A percentile compares a stretch with the other conserved stretches of the same genome.
Evolutionary conservation across 495 filamentous ascomycete species (phyloP).

Genomic region (Patellaria atrata): DNA sequence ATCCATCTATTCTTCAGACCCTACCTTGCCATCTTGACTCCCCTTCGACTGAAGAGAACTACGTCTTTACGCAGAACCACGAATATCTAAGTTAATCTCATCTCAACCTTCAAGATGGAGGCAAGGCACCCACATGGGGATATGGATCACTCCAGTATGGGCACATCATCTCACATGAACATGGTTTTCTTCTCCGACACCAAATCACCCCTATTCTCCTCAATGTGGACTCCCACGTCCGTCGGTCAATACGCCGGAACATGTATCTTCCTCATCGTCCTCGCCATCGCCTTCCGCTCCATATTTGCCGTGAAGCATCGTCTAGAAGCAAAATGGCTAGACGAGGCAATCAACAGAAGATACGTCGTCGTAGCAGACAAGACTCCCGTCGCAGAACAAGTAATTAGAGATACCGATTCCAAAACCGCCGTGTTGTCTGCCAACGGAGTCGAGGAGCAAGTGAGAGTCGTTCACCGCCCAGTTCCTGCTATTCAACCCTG

Average conservation of each 20-base stretch:
- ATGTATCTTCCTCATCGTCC: slow-evolving; percentile 71
- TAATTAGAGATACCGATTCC: slow-evolving; percentile 35
- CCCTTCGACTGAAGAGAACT: no score
- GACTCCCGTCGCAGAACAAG: slow-evolving; percentile 37
- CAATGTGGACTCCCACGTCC: slow-evolving; percentile 53
- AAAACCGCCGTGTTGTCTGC: slow-evolving; percentile 44
- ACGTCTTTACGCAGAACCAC: no score
- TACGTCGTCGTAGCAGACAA: slow-evolving; percentile 62
- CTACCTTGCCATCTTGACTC: no score
- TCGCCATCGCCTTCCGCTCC: slow-evolving; percentile 51
- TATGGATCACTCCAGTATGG: slow-evolving; percentile 7
- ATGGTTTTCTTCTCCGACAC: slow-evolving; percentile 48
- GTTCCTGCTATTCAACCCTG: slow-evolving; percentile 44
- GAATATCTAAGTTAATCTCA: no score
- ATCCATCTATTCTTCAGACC: no score
- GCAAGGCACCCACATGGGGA: slow-evolving; percentile 11
- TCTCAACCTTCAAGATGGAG: slow-evolving; percentile 5
- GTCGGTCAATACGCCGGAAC: slow-evolving; percentile 64
- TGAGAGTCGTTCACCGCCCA: slow-evolving; percentile 47
- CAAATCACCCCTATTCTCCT: slow-evolving; percentile 58
- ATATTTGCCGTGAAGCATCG: slow-evolving; percentile 50
- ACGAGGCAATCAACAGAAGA: slow-evolving; percentile 50
- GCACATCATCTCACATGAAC: slow-evolving; percentile 19
- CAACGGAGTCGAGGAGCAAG: slow-evolving; percentile 60
- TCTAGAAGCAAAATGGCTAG: slow-evolving; percentile 45